A percentile compares a stretch with the other conserved stretches of the same genome.
Conservation (phyloP, 139 green algal genomes). For the Haematococcus lacustris region DNA sequence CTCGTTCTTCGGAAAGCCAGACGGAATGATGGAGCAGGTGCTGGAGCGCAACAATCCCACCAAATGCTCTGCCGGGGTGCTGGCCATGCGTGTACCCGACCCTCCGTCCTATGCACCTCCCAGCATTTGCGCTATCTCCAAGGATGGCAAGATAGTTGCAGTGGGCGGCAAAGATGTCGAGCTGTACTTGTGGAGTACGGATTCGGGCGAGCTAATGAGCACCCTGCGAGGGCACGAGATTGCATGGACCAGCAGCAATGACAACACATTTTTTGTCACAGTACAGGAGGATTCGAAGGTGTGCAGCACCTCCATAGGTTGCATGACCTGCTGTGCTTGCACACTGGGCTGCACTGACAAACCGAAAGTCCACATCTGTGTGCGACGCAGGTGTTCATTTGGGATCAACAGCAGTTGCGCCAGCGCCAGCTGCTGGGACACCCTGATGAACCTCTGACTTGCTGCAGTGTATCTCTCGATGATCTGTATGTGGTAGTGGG, state of each 20-base stretch:
- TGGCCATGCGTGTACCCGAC: constrained; percentile 33
- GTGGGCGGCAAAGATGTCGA: constrained; percentile 37
- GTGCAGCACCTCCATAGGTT: too few species aligned
- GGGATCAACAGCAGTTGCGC: constrained; percentile 17
- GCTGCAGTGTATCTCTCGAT: constrained; percentile 26
- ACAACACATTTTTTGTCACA: constrained; percentile 39
- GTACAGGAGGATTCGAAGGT: constrained; percentile 35
- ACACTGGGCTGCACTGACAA: too few species aligned
- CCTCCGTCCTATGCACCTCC: constrained; percentile 28
- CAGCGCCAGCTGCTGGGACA: constrained; percentile 19
- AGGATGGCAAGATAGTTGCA: constrained; percentile 32
- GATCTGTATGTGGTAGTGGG: constrained; percentile 32
- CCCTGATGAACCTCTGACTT: constrained; percentile 24
- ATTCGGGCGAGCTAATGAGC: constrained; percentile 25
- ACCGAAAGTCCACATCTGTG: too few species aligned
- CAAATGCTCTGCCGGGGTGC: constrained; percentile 5
- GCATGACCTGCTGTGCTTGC: too few species aligned
- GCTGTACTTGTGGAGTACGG: constrained; percentile 32
- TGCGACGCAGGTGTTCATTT: constrained; percentile 20
- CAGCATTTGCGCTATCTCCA: constrained; percentile 18
- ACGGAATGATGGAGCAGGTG: constrained; percentile 9
- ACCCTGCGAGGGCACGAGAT: constrained; percentile 36
- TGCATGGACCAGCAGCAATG: constrained; percentile 27
- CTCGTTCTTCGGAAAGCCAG: constrained; percentile 23
- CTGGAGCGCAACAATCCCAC: neutral